Evolutionary conservation across 352 stramenopile species (phyloP).

Genomic region (Phytophthora pini): DNA sequence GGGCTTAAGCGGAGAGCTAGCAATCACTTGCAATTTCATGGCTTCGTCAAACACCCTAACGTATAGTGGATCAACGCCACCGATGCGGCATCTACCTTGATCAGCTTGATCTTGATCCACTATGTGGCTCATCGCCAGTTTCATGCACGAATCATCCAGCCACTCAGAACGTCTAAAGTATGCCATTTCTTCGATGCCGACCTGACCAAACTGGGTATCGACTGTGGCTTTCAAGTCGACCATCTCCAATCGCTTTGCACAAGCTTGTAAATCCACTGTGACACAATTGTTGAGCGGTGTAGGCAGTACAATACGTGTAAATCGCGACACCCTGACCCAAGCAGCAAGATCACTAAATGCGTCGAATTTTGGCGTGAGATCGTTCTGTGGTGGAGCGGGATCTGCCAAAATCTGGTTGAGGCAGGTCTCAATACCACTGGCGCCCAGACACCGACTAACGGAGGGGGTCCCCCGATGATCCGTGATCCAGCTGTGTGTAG

Average conservation of each 20-base stretch:
- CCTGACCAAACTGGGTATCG: not conserved
- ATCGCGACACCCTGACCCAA: no score
- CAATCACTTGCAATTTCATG: slow-evolving; percentile 1
- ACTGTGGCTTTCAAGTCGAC: no score
- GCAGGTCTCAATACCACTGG: no score
- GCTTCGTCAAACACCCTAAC: not conserved
- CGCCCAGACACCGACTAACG: no score
- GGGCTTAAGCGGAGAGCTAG: not conserved
- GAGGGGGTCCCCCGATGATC: no score
- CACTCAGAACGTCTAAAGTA: slow-evolving; percentile 11
- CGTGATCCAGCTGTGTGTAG: no score
- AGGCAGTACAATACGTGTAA: no score
- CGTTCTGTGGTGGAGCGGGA: no score
- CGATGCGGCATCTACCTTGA: not conserved
- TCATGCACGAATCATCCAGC: slow-evolving; percentile 14
- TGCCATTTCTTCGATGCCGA: not conserved
- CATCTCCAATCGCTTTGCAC: not conserved
- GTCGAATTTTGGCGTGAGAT: no score
- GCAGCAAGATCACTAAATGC: no score
- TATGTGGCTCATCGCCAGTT: slow-evolving; percentile 1
- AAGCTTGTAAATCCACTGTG: slow-evolving; percentile 3
- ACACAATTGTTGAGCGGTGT: no score
- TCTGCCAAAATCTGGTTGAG: no score
- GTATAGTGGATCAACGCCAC: slow-evolving; percentile 6
- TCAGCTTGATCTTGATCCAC: not conserved